Percentiles rank a stretch among this genome's conserved stretches.
Conservation (phyloP, 148 eudicot genomes). For the Simmondsia chinensis region DNA sequence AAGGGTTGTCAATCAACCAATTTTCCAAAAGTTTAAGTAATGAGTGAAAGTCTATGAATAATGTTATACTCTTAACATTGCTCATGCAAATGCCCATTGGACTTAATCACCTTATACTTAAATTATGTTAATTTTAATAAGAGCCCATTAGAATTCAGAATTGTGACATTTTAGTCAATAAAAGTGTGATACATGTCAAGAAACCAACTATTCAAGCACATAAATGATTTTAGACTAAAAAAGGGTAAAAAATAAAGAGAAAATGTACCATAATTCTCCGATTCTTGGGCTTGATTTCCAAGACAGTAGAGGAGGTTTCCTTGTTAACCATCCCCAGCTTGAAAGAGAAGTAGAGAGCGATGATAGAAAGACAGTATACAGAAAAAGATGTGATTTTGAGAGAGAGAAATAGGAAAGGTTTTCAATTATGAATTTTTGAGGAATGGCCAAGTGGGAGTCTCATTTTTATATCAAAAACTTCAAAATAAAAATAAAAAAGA, state of each 20-base stretch:
- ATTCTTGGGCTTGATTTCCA: constrained; percentile 70
- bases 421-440: constrained; percentile 5
- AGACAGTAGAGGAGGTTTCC: constrained; percentile 44
- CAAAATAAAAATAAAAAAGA: neutral
- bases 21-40: too few species aligned
- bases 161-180: constrained; percentile 3
- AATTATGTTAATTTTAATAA: too few species aligned
- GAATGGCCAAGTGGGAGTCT: neutral
- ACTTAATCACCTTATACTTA: too few species aligned
- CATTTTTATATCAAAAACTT: too few species aligned
- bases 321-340: constrained; percentile 81
- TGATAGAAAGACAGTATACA: constrained; percentile 1
- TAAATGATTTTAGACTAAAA: neutral
- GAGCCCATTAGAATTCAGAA: too few species aligned
- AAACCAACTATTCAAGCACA: neutral
- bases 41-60: too few species aligned
- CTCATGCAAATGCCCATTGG: too few species aligned
- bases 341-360: constrained; percentile 19
- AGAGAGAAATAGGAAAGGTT: neutral
- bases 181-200: neutral
- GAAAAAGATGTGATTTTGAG: neutral
- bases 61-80: too few species aligned
- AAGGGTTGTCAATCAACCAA: too few species aligned
- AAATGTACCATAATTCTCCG: constrained; percentile 66
- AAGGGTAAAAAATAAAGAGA: neutral